These are phyloP conservation scores for Mortierella hygrophila DNA, from an alignment of 192 early-diverging fungal species.

Conservation along the genomic window DNA sequence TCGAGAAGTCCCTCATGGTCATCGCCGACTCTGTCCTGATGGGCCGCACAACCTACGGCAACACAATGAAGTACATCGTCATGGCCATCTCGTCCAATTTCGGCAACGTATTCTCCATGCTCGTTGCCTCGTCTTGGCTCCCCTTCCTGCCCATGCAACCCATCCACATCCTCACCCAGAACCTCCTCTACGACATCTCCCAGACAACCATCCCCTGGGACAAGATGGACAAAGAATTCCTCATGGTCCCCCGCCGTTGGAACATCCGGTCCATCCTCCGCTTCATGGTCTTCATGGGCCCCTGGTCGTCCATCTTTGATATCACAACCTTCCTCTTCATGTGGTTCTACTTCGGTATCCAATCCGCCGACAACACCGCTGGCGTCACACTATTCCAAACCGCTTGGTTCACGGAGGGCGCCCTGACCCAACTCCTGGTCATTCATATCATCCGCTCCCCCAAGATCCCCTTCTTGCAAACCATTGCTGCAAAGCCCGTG, in stretches of 20 bases:
- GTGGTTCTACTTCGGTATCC: constrained; percentile 56
- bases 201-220: constrained; percentile 66
- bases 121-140: constrained; percentile 64
- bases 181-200: constrained; percentile 66
- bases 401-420: constrained; percentile 62
- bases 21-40: constrained; percentile 54
- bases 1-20: constrained; percentile 62
- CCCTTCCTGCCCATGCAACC: constrained; percentile 66
- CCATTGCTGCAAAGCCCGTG: constrained; percentile 42
- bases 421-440: constrained; percentile 61
- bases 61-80: constrained; percentile 68
- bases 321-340: constrained; percentile 58
- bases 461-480: constrained; percentile 63
- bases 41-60: constrained; percentile 64
- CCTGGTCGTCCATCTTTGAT: constrained; percentile 62
- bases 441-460: constrained; percentile 63
- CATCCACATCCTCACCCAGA: constrained; percentile 60
- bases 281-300: constrained; percentile 66
- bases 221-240: constrained; percentile 60
- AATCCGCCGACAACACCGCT: constrained; percentile 15
- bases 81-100: constrained; percentile 70
- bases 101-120: constrained; percentile 66
- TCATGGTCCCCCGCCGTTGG: constrained; percentile 60
- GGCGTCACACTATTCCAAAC: constrained; percentile 45
- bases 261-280: constrained; percentile 53